Conservation (phyloP, 371 early-diverging fungal species). For the Actinomucor elegans region DNA sequence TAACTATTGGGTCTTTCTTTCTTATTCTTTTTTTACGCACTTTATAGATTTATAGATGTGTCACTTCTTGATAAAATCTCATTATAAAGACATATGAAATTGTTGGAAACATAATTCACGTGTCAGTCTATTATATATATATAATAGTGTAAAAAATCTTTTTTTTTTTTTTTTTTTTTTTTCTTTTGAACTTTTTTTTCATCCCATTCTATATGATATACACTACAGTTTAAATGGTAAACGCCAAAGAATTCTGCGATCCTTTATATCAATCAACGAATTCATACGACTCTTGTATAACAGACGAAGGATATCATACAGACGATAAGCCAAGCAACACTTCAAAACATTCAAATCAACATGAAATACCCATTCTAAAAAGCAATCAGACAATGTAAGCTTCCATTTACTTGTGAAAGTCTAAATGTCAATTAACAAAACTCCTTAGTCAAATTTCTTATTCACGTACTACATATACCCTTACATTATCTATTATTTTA, state of each 20-base stretch:
- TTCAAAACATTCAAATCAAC: conserved; percentile 7
- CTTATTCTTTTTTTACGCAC: too few species aligned
- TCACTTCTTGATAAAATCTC: too few species aligned
- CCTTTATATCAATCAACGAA: conserved; percentile 8
- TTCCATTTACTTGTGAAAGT: too few species aligned
- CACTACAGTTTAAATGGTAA: neutral
- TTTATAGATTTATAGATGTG: too few species aligned
- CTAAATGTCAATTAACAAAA: neutral
- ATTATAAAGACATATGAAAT: neutral
- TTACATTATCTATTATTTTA: conserved; percentile 35
- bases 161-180: conserved; percentile 6
- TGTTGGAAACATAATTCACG: conserved; percentile 11
- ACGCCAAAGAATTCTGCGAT: conserved; percentile 6
- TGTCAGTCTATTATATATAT: conserved; percentile 8
- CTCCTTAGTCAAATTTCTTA: conserved; percentile 40
- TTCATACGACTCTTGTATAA: conserved; percentile 29
- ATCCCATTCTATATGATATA: conserved; percentile 1
- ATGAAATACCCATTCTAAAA: conserved; percentile 43
- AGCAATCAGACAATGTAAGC: conserved; percentile 43
- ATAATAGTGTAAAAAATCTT: conserved; percentile 2
- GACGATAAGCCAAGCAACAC: conserved; percentile 33
- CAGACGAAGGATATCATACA: conserved; percentile 47
- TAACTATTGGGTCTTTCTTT: too few species aligned
- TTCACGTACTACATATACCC: conserved; percentile 39
- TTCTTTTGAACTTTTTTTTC: conserved; percentile 7